A percentile compares a stretch with the other conserved stretches of the same genome.
phyloP scores from a whole-genome alignment of 768 basidiomycete genomes.

The Rhizopogon vinicolor region DNA sequence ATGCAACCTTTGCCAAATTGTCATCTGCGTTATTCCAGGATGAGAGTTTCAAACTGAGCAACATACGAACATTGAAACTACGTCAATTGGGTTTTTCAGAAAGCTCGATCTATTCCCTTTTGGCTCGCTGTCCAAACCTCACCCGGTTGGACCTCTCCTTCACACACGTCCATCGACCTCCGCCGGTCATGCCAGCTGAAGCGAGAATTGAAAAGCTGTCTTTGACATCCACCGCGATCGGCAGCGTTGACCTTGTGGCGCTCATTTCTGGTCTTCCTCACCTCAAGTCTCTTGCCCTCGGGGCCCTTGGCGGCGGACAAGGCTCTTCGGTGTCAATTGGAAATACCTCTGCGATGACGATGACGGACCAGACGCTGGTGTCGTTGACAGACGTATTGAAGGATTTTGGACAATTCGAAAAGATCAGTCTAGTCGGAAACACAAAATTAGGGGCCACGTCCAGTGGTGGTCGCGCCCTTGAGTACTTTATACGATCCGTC shows the following conservation, averaged over 20 bases:
- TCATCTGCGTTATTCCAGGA: conserved; percentile 17
- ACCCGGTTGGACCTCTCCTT: conserved; percentile 61
- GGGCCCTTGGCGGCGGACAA: conserved; percentile 49
- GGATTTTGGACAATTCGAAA: conserved; percentile 36
- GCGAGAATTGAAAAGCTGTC: conserved; percentile 47
- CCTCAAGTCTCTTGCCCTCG: conserved; percentile 49
- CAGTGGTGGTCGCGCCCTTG: conserved; percentile 31
- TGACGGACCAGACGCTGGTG: conserved; percentile 46
- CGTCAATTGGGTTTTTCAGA: conserved; percentile 52
- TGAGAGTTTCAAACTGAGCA: conserved; percentile 28
- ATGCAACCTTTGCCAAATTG: conserved; percentile 48
- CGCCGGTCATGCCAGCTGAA: conserved; percentile 14
- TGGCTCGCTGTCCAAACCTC: conserved; percentile 46
- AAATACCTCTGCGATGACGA: conserved; percentile 47
- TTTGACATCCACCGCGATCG: conserved; percentile 50
- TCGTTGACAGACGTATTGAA: conserved; percentile 39
- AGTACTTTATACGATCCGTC: conserved; percentile 43
- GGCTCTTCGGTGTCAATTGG: conserved; percentile 39
- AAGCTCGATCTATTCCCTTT: conserved; percentile 35
- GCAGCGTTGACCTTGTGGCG: conserved; percentile 34
- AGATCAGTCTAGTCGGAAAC: conserved; percentile 60
- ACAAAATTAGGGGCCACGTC: conserved; percentile 46
- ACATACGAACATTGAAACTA: conserved; percentile 53
- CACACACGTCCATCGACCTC: conserved; percentile 45
- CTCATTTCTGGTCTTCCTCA: conserved; percentile 34